These are phyloP conservation scores for Penicillium roqueforti DNA, from an alignment of 495 filamentous ascomycete species.

Conservation along the genomic window DNA sequence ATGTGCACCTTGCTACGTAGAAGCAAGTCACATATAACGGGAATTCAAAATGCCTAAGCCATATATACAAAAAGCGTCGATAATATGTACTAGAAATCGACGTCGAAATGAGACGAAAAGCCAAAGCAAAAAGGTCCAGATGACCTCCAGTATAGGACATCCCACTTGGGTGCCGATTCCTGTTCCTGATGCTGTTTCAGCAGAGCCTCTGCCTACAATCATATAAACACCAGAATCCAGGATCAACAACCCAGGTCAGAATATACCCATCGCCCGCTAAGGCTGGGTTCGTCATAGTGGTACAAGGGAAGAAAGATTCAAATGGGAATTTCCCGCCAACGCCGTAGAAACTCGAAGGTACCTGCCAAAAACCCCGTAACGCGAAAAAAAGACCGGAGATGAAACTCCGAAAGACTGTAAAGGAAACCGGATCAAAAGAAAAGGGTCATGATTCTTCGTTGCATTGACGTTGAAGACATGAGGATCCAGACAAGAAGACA, in stretches of 20 bases:
- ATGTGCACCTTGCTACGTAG: neutral
- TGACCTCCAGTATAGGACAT: neutral
- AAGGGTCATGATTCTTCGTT: constrained; percentile 45
- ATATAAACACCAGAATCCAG: neutral
- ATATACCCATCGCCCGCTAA: constrained; percentile 3
- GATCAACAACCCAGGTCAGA: neutral
- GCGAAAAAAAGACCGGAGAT: neutral
- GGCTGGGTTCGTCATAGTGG: constrained; percentile 2
- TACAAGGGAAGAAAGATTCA: constrained; percentile 6
- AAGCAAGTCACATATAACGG: neutral
- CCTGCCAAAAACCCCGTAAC: neutral
- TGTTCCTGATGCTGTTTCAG: neutral
- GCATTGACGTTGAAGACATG: constrained; percentile 42
- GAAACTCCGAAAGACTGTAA: constrained; percentile 11
- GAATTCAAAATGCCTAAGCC: constrained; percentile 1
- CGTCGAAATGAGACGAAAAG: neutral
- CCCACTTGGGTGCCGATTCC: neutral
- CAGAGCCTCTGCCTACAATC: neutral
- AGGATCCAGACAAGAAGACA: constrained; percentile 25
- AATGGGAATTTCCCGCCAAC: constrained; percentile 3
- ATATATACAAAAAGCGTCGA: constrained; percentile 2
- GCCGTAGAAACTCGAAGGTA: neutral
- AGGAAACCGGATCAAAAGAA: constrained; percentile 16
- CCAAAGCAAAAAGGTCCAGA: neutral
- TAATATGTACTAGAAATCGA: constrained; percentile 3